A percentile compares a stretch with the other conserved stretches of the same genome.
phyloP scores from a whole-genome alignment of 768 basidiomycete genomes.

The Phlegmacium glaucopus region DNA sequence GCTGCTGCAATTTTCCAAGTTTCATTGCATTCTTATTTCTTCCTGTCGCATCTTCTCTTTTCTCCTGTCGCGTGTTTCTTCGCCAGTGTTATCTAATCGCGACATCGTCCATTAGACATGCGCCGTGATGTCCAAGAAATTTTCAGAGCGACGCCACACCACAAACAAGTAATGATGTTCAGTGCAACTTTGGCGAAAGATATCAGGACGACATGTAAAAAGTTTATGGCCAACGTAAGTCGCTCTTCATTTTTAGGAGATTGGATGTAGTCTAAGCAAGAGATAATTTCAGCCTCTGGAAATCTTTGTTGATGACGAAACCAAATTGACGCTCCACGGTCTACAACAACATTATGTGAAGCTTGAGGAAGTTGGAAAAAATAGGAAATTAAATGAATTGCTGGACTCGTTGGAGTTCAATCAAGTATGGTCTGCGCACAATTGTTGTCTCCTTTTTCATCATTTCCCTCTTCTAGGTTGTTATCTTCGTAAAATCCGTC shows the following conservation, averaged over 20 bases:
- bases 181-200: conserved; percentile 97
- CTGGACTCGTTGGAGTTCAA: conserved; percentile 98
- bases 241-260: neutral
- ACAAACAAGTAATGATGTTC: conserved; percentile 99
- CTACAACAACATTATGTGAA: conserved; percentile 99
- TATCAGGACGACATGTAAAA: conserved; percentile 96
- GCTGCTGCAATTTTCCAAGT: conserved; percentile 14
- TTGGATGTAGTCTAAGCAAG: neutral
- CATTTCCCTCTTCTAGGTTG: conserved; percentile 59
- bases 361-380: conserved; percentile 92
- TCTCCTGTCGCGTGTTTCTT: conserved; percentile 42
- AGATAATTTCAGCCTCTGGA: conserved; percentile 75
- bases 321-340: conserved; percentile 96
- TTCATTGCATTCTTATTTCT: conserved; percentile 25
- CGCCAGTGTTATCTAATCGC: conserved; percentile 62
- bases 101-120: conserved; percentile 91
- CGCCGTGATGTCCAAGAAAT: conserved; percentile 99
- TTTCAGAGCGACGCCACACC: conserved; percentile 96
- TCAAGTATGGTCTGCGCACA: conserved; percentile 53
- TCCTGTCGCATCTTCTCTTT: conserved; percentile 38
- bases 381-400: conserved; percentile 94
- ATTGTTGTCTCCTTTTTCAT: neutral
- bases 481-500: conserved; percentile 99
- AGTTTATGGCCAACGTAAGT: conserved; percentile 98
- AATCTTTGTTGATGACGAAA: conserved; percentile 99